Base-by-base conservation (phyloP, 129 eudicot species). In the Deinandra increscens region DNA sequence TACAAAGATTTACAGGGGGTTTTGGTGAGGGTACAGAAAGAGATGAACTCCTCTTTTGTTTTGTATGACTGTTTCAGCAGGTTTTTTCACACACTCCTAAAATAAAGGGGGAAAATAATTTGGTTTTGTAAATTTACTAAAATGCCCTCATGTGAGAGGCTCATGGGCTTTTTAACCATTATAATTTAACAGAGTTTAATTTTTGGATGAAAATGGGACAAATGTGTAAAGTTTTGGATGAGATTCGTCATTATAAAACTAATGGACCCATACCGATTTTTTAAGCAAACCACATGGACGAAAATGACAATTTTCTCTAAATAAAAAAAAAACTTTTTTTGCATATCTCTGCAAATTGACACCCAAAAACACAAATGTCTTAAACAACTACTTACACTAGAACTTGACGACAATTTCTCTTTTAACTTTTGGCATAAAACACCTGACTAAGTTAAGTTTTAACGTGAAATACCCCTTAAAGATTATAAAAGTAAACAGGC, bases 51-150 rank as follows among this genome's bases (percentile, higher is more conserved):
- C 0, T 94, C 99, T 10, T 94, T 94, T n/a, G n/a, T n/a, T n/a
- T n/a, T 20, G 99, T 94, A n/a, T 94, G 99, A 97, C 54, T 94
- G 56, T 94, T 94, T 55, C 97, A 94, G 61, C 96, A 89, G 71
- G 97, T 94, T 1, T 94, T 94, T 56, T 87, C 99, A 0, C 92
- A 85, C 13, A 94, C 99, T 0, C 99, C 99, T n/a, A n/a, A n/a
- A n/a, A n/a, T n/a, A n/a, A n/a, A n/a, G n/a, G n/a, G n/a, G n/a
- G n/a, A n/a, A n/a, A n/a, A n/a, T n/a, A n/a, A n/a, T n/a, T n/a
- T n/a, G n/a, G n/a, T n/a, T n/a, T n/a, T n/a, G n/a, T n/a, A n/a
- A n/a, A n/a, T n/a, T n/a, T n/a, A n/a, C n/a, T n/a, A n/a, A n/a
- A n/a, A n/a, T n/a, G n/a, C n/a, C n/a, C n/a, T n/a, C n/a, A n/a